Percentiles rank a stretch among this genome's conserved stretches.
These are phyloP conservation scores for Fistulifera pelliculosa DNA, from an alignment of 108 stramenopile species.

Conservation along the genomic window DNA sequence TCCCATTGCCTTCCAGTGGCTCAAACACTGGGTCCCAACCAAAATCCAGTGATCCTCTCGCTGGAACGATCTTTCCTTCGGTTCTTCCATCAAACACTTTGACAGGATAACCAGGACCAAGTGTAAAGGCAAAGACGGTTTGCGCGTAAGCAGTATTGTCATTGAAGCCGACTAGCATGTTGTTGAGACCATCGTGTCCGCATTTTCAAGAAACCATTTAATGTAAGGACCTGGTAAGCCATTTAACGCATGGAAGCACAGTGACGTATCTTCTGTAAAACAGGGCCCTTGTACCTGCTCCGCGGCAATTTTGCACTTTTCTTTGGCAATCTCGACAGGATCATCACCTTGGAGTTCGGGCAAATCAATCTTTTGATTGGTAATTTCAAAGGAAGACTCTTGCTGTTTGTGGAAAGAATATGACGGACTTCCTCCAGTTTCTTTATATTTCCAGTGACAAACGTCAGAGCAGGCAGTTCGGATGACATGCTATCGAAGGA, in stretches of 20 bases:
- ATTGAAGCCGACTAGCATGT: constrained; percentile 79
- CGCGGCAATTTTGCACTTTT: constrained; percentile 91
- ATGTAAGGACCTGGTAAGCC: constrained; percentile 97
- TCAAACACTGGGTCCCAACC: constrained; percentile 95
- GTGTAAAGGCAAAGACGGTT: constrained; percentile 90
- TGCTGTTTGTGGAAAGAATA: constrained; percentile 37
- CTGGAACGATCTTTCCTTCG: constrained; percentile 73
- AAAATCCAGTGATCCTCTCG: constrained; percentile 87
- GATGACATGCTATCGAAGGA: neutral
- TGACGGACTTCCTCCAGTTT: constrained; percentile 91
- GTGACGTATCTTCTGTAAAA: constrained; percentile 93
- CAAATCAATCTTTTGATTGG: constrained; percentile 80
- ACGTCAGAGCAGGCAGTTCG: constrained; percentile 45
- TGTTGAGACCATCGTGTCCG: constrained; percentile 89
- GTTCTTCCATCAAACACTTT: constrained; percentile 85
- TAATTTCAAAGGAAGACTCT: constrained; percentile 54
- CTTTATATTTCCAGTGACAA: constrained; percentile 99
- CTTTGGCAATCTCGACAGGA: constrained; percentile 86
- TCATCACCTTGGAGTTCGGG: constrained; percentile 92
- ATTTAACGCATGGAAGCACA: constrained; percentile 93
- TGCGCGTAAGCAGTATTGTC: constrained; percentile 93
- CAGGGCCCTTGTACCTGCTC: constrained; percentile 76
- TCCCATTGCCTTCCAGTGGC: constrained; percentile 53
- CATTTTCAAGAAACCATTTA: constrained; percentile 96
- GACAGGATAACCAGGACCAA: constrained; percentile 81